Conservation (phyloP, 148 eudicot genomes). For the Arctostaphylos glauca region DNA sequence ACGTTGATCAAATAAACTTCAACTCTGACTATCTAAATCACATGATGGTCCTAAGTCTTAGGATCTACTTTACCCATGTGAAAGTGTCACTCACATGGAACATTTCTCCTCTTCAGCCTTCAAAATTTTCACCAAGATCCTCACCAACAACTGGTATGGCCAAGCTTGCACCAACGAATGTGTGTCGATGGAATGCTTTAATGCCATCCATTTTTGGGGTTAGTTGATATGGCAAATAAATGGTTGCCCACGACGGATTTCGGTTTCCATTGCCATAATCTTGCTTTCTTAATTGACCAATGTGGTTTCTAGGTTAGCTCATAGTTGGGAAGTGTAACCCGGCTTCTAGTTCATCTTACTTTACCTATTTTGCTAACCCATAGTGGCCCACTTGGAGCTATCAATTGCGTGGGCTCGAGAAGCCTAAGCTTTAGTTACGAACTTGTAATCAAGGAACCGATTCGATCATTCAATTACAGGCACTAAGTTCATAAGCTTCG, state of each 20-base stretch:
- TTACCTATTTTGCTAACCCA: not conserved
- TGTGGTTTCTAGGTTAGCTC: not conserved
- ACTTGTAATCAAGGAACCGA: not conserved
- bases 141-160: not conserved
- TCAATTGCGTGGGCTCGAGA: not conserved
- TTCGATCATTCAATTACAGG: not conserved
- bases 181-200: not conserved
- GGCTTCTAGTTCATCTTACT: not conserved
- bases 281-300: not conserved
- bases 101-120: not conserved
- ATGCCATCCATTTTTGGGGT: not conserved
- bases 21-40: not conserved
- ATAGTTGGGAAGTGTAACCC: not conserved
- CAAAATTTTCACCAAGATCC: not conserved
- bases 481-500: too few species aligned
- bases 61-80: not conserved
- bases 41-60: too few species aligned
- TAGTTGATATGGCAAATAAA: not conserved
- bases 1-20: not conserved
- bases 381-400: not conserved
- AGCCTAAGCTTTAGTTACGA: not conserved
- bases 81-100: not conserved
- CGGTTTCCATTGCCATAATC: not conserved
- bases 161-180: not conserved
- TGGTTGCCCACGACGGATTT: not conserved